phyloP scores from a whole-genome alignment of 2,329 filamentous ascomycete species.

The Myriangium duriaei region DNA sequence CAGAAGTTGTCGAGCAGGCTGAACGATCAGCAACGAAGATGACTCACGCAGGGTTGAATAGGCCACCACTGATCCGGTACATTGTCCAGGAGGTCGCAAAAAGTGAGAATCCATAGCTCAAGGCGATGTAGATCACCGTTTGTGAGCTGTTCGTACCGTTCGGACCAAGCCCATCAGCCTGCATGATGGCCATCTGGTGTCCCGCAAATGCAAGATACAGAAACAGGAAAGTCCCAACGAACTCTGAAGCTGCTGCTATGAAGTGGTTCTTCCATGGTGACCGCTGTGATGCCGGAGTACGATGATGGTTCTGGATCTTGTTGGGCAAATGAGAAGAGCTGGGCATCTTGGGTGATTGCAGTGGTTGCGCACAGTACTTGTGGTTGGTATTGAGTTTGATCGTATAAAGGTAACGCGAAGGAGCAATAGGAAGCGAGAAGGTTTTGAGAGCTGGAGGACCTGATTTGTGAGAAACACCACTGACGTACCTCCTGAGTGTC shows the following conservation, averaged over 20 bases:
- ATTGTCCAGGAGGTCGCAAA: slow-evolving; percentile 21
- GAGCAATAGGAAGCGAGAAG: too few species aligned
- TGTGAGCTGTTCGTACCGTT: slow-evolving; percentile 14
- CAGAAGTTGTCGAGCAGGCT: too few species aligned
- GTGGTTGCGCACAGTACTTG: too few species aligned
- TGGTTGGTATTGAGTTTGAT: too few species aligned
- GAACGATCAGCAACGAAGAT: too few species aligned
- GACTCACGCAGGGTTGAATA: slow-evolving; percentile 17
- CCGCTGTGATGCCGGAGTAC: slow-evolving; percentile 3
- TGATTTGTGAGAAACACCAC: too few species aligned
- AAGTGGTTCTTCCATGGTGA: slow-evolving; percentile 11
- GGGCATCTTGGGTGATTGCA: too few species aligned
- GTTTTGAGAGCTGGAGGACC: too few species aligned
- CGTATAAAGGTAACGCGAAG: too few species aligned
- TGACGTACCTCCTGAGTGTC: too few species aligned
- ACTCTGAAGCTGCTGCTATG: slow-evolving; percentile 18
- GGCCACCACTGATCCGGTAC: slow-evolving; percentile 20
- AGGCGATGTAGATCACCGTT: slow-evolving; percentile 20
- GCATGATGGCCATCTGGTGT: slow-evolving; percentile 17
- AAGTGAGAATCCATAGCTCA: slow-evolving; percentile 21
- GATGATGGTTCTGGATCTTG: too few species aligned
- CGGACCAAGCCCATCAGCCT: slow-evolving; percentile 13
- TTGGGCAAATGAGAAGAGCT: too few species aligned
- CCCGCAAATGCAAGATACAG: slow-evolving; percentile 23
- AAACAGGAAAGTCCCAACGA: slow-evolving; percentile 25